Evolutionary conservation across 2,329 filamentous ascomycete species (phyloP), one percentile per base, ranked within the genome.

Genomic region (Trichothecium sympodiale): DNA sequence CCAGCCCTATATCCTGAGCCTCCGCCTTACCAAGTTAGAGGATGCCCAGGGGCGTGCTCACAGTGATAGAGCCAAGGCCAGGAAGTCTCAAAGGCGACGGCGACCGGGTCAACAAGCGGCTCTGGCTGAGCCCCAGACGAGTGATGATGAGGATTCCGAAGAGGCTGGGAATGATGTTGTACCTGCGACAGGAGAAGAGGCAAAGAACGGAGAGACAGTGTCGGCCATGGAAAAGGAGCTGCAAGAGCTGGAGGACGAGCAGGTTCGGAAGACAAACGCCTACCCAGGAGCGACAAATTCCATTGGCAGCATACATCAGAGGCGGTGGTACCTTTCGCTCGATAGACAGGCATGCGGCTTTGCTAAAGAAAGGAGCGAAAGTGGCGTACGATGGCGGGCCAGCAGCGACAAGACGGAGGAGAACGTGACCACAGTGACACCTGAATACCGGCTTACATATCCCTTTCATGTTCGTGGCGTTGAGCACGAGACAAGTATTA

Each of bases 291-390:
- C 80, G 0, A 62, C 47, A 2, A 84, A 84, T 46, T 71, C 65
- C 3, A 77, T 84, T 29, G 74, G 70, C 5, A 82, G 77, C 27
- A 60, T 83, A 4, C 71, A 83, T 45, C 78, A 83, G 51, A 66
- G 79, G 5, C 62, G 65, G 29, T 84, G 78, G 80, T 81, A 73
- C 40, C 46, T 83, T 14, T 71, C 70, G 9, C 59, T 84, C 2
- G 80, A 84, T 46, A 62, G 74, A 10, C 51, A 48, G 17, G 68
- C 63, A 4, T 75, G 69, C 34, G 78, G 78, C 4, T 80, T 83
- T 37, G 51, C 53, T 13, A 57, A 55, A 46, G 16, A 34, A 36
- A 14, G 28, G 28, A 5, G 15, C 16, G 27, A 14, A 29, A 26
- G 12, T 20, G 16, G 13, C 16, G 20, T n/a, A 9, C 16, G 15